Evolutionary conservation across 163 green algal species (phyloP).

Genomic region (Scenedesmus sp.): DNA sequence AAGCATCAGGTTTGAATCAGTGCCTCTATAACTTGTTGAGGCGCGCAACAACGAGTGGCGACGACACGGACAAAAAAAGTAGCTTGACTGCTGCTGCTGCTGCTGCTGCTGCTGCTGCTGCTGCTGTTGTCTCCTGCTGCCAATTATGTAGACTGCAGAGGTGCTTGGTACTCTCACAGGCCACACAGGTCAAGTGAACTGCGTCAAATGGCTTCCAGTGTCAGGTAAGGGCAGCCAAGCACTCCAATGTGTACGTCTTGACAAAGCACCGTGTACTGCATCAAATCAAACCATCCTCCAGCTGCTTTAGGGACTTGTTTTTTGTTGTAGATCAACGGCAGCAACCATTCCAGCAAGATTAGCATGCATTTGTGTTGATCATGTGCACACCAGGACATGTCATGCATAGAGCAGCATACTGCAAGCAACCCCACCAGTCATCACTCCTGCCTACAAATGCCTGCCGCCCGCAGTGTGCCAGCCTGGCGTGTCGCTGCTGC

Average conservation of each 20-base stretch:
- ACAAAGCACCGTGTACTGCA: too few species aligned
- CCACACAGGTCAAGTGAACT: constrained; percentile 80
- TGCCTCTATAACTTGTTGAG: too few species aligned
- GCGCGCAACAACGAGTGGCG: background rate
- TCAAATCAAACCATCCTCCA: too few species aligned
- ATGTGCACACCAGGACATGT: background rate
- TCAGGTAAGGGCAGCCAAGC: constrained; percentile 19
- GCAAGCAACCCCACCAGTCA: background rate
- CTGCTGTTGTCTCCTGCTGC: background rate
- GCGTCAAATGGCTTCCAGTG: constrained; percentile 72
- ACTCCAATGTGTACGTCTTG: background rate
- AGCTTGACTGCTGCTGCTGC: background rate
- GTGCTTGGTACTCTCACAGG: constrained; percentile 73
- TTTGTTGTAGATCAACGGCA: background rate
- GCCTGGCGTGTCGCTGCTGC: constrained; percentile 52
- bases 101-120: background rate
- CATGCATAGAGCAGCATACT: background rate
- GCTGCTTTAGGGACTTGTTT: too few species aligned
- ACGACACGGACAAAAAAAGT: background rate
- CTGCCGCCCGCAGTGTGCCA: constrained; percentile 45
- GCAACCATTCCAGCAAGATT: constrained; percentile 17
- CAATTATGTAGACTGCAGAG: constrained; percentile 58
- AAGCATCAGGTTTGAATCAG: background rate
- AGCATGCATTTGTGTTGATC: background rate
- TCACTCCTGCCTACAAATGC: background rate